Conservation (phyloP, 257 asterid genomes). For the Lithospermum erythrorhizon region DNA sequence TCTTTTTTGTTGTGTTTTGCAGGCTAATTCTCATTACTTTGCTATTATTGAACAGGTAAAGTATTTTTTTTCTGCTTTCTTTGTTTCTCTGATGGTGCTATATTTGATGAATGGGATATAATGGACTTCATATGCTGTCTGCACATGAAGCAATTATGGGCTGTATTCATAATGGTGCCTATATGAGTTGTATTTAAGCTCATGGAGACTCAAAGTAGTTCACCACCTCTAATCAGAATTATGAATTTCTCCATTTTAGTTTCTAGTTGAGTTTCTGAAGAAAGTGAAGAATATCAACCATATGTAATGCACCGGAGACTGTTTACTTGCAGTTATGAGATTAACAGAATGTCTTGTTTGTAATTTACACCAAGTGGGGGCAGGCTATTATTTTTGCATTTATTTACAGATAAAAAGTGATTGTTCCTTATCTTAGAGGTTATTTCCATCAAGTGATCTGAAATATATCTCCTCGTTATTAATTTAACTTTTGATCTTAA, state of each 20-base stretch:
- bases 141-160: background rate
- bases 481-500: background rate
- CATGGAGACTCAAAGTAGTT: background rate
- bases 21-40: conserved; percentile 98
- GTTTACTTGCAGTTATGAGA: background rate
- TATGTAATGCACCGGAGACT: background rate
- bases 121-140: background rate
- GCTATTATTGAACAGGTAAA: conserved; percentile 97
- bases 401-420: background rate
- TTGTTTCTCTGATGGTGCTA: conserved; percentile 7
- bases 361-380: too few species aligned
- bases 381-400: too few species aligned
- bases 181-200: background rate
- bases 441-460: background rate
- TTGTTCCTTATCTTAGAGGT: background rate
- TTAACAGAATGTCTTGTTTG: too few species aligned
- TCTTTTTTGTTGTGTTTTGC: conserved; percentile 28
- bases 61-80: conserved; percentile 2
- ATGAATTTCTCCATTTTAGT: background rate
- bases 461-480: too few species aligned
- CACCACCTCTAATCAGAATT: background rate
- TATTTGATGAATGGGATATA: too few species aligned
- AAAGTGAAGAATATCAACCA: background rate
- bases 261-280: too few species aligned
- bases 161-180: background rate